Base-by-base conservation (phyloP, 1,139 yeast species). In the Yamadazyma buinensis region DNA sequence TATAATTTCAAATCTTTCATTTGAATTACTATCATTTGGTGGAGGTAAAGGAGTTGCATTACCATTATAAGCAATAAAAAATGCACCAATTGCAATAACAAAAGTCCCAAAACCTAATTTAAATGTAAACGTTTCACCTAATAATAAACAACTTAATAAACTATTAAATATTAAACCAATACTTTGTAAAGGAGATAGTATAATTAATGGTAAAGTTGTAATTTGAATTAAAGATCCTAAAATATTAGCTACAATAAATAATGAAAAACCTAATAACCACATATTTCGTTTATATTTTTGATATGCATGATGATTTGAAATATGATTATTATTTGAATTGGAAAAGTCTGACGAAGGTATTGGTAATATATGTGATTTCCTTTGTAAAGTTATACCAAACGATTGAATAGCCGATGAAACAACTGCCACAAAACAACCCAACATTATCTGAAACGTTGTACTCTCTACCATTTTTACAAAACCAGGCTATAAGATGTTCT, bases 111-210 rank as follows among this genome's bases (percentile, higher is more conserved):
- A 44, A 2, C 76, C 61, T 3, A 90, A 71, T 36, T 61, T 64
- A 26, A 48, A 46, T 2, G 92, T 80, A 55, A 85, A 84, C 0
- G 67, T 66, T 52, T 88, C 96, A 12, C 80, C 70, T 9, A 87
- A 72, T 18, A 85, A 44, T 18, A 84, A 55, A 32, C 95, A 85
- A 47, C 88, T 83, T 8, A 85, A 58, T 1, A 68, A 45, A 4
- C 94, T 78, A 57, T 88, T 88, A 66, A 88, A 87, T 3, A 87
- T 90, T 23, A 88, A 69, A 0, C 96, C 95, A 12, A 83, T 79
- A 22, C 95, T 88, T 55, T 88, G 96, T 33, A 88, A 60, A 0
- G 96, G 95, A 23, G 90, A 80, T 37, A 87, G 57, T 3, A 88
- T 73, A 32, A 87, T 83, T 41, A 88, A 64, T 0, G 96, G 96